phyloP scores from a whole-genome alignment of 148 eudicot genomes.

The Vaccinium vitisidaea region DNA sequence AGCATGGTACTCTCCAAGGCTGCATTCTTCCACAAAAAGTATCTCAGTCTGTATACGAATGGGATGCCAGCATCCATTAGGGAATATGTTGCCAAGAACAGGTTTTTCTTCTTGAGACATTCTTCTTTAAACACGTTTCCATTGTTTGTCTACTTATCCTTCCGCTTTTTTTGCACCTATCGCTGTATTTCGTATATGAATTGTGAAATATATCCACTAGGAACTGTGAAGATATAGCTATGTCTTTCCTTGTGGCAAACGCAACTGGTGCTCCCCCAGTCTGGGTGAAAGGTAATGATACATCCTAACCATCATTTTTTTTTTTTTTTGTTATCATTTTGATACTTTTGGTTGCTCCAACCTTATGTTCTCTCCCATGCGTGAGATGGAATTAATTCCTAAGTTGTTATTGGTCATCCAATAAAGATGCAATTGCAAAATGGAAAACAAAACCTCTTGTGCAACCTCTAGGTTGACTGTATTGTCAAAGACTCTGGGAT shows the following conservation, averaged over 20 bases:
- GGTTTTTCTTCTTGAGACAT: constrained; percentile 37
- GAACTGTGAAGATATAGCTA: constrained; percentile 97
- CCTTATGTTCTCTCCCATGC: constrained; percentile 5
- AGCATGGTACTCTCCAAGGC: constrained; percentile 94
- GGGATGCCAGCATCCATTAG: constrained; percentile 78
- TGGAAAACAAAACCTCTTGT: background rate
- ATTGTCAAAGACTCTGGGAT: too few relatives aligned
- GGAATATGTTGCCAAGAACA: constrained; percentile 69
- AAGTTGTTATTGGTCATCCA: background rate
- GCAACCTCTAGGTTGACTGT: background rate
- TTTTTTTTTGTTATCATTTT: background rate
- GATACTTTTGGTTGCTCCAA: background rate
- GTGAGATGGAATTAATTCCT: background rate
- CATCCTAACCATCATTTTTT: background rate
- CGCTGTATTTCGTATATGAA: constrained; percentile 6
- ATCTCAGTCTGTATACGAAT: constrained; percentile 66
- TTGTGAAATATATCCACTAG: constrained; percentile 37
- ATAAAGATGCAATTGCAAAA: constrained; percentile 3
- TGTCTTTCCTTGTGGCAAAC: constrained; percentile 91
- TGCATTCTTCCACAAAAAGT: constrained; percentile 88
- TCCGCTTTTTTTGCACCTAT: background rate
- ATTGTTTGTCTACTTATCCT: background rate
- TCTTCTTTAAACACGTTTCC: background rate
- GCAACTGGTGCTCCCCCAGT: constrained; percentile 84
- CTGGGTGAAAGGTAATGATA: constrained; percentile 79